Conservation (phyloP, 2,329 filamentous ascomycete species). For the Colletotrichum caudatum region DNA sequence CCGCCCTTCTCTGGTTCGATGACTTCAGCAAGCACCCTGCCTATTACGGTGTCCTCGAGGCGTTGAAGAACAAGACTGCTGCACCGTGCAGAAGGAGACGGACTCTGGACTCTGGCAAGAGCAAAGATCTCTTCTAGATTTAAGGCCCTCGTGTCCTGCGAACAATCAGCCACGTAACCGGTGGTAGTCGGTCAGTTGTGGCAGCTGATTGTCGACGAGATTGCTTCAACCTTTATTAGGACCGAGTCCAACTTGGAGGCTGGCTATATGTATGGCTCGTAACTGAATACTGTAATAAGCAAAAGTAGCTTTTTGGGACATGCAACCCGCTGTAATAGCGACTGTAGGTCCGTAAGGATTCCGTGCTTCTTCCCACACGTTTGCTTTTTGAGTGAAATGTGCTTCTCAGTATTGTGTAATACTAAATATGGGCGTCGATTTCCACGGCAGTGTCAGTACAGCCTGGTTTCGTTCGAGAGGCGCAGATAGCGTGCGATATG, state of each 20-base stretch:
- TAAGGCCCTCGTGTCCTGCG: no score
- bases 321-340: background rate
- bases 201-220: no score
- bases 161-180: background rate
- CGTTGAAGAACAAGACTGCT: slow-evolving; percentile 49
- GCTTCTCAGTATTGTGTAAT: background rate
- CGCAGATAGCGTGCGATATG: background rate
- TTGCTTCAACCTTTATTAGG: background rate
- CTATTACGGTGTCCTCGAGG: slow-evolving; percentile 53
- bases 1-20: slow-evolving; percentile 57
- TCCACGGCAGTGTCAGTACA: background rate
- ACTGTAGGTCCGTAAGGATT: background rate
- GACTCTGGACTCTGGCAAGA: slow-evolving; percentile 21
- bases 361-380: no score
- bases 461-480: background rate
- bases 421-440: background rate
- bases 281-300: background rate
- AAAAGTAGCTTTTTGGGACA: background rate
- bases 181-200: background rate
- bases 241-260: background rate
- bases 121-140: slow-evolving; percentile 27
- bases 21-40: slow-evolving; percentile 58
- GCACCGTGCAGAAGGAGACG: slow-evolving; percentile 35
- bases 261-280: background rate
- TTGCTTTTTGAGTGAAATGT: background rate